Evolutionary conservation across 177 flowering plant genomes (phyloP), one percentile per base, ranked within the genome.

Genomic region (Vitis hybrid): DNA sequence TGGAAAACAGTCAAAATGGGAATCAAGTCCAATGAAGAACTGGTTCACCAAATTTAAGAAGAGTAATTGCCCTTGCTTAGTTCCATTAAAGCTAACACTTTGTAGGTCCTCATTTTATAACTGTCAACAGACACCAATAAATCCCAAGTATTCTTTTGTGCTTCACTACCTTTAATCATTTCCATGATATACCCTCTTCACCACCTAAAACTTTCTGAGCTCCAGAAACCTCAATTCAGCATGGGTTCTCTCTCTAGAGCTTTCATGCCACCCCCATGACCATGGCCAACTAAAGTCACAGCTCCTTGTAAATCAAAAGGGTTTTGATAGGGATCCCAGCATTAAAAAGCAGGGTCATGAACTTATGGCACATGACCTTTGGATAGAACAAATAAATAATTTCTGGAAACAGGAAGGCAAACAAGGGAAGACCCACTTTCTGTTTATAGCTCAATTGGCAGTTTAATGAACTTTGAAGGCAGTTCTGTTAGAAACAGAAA

Each of bases 141-240:
- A 69, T 87, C 89, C 52, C 87, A 88, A 10, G 88, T 7, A 40
- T 40, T 40, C 90, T 75, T 88, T 90, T 5, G 90, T 80, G 68
- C 85, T 88, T 52, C 83, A 73, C 71, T 86, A 90, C 92, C 85
- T 88, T 64, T 88, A 90, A 69, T 89, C 92, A 76, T 88, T 86
- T 88, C 92, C 59, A 40, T 40, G 45, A 40, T 40, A 5, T 90
- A 65, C 94, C 90, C 70, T 89, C 94, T 78, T 89, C 94, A 15
- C 94, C 91, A 40, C 94, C 94, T 3, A 91, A 89, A 70, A 89
- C 94, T 64, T 89, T 65, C 94, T 91, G 2, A 89, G 82, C 75
- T 88, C 88, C 15, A 83, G 91, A 30, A 88, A 74, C 51, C 91
- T 89, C 79, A 77, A 52, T 67, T 84, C 86, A 56, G 78, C 78